Conservation (phyloP, 352 stramenopile species). For the Pythium myriotylum region DNA sequence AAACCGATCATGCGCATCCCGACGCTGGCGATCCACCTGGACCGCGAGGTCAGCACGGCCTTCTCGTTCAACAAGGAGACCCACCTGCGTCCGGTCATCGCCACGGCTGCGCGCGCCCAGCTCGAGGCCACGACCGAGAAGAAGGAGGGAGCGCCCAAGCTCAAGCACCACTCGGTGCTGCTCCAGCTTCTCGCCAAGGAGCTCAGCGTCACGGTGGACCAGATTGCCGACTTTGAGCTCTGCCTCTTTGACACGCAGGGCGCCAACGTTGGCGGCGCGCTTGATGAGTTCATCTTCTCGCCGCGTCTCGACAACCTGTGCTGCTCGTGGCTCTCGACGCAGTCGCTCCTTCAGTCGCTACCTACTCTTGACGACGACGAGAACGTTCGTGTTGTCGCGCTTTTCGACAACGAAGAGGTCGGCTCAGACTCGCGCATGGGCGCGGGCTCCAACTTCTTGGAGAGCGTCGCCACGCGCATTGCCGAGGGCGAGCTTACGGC, state of each 20-base stretch:
- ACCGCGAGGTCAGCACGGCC: slow-evolving; percentile 83
- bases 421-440: slow-evolving; percentile 90
- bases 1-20: slow-evolving; percentile 95
- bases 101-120: slow-evolving; percentile 76
- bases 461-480: slow-evolving; percentile 65
- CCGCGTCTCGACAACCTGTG: slow-evolving; percentile 97
- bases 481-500: slow-evolving; percentile 57
- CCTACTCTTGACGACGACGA: slow-evolving; percentile 63
- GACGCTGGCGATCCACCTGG: slow-evolving; percentile 98
- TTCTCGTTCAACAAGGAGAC: slow-evolving; percentile 98
- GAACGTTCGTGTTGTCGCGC: slow-evolving; percentile 91
- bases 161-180: slow-evolving; percentile 92
- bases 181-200: slow-evolving; percentile 93
- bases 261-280: slow-evolving; percentile 89
- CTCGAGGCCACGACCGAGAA: slow-evolving; percentile 71
- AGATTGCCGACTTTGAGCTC: slow-evolving; percentile 97
- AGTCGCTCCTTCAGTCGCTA: slow-evolving; percentile 85
- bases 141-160: slow-evolving; percentile 51
- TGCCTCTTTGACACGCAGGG: slow-evolving; percentile 96
- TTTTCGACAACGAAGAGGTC: slow-evolving; percentile 99
- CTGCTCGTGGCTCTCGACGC: slow-evolving; percentile 93
- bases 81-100: slow-evolving; percentile 94
- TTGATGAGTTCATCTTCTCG: slow-evolving; percentile 96
- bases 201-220: slow-evolving; percentile 73
- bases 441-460: slow-evolving; percentile 81